phyloP scores from a whole-genome alignment of 768 basidiomycete genomes.

The Boletus reticulatus region DNA sequence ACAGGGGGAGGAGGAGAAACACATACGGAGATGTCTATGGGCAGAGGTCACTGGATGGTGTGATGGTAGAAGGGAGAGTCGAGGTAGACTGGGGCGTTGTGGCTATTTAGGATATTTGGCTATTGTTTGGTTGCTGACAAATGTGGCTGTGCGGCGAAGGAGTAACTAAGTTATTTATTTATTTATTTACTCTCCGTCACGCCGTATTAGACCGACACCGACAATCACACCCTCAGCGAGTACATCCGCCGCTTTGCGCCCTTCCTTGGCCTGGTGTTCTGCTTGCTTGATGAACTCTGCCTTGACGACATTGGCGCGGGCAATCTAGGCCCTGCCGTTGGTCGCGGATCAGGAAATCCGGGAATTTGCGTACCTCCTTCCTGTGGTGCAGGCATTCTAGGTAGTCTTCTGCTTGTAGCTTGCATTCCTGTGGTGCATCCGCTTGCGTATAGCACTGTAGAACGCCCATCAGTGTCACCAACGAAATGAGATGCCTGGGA shows the following conservation, averaged over 20 bases:
- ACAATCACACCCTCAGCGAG: slow-evolving; percentile 73
- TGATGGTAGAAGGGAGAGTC: slow-evolving; percentile 31
- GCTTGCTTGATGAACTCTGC: slow-evolving; percentile 68
- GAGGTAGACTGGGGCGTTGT: slow-evolving; percentile 10
- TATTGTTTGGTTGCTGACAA: slow-evolving; percentile 39
- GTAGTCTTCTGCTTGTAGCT: slow-evolving; percentile 77
- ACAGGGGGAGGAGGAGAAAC: neutral
- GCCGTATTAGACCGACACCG: slow-evolving; percentile 72
- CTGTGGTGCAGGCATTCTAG: slow-evolving; percentile 87
- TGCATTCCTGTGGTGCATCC: slow-evolving; percentile 72
- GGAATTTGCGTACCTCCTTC: slow-evolving; percentile 67
- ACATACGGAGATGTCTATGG: slow-evolving; percentile 9
- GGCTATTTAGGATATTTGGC: slow-evolving; percentile 39
- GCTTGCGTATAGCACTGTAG: slow-evolving; percentile 81
- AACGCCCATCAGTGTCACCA: slow-evolving; percentile 7
- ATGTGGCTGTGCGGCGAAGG: slow-evolving; percentile 9
- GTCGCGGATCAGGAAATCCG: neutral
- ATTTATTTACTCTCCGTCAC: slow-evolving; percentile 21
- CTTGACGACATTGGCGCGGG: slow-evolving; percentile 68
- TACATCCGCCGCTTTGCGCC: slow-evolving; percentile 68
- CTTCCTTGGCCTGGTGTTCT: slow-evolving; percentile 62
- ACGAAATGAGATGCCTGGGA: neutral
- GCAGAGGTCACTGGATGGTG: neutral
- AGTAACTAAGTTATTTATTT: too few species aligned
- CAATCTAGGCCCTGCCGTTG: slow-evolving; percentile 40